Conservation (phyloP, 106 monocot genomes). For the Hemerocallis citrina region DNA sequence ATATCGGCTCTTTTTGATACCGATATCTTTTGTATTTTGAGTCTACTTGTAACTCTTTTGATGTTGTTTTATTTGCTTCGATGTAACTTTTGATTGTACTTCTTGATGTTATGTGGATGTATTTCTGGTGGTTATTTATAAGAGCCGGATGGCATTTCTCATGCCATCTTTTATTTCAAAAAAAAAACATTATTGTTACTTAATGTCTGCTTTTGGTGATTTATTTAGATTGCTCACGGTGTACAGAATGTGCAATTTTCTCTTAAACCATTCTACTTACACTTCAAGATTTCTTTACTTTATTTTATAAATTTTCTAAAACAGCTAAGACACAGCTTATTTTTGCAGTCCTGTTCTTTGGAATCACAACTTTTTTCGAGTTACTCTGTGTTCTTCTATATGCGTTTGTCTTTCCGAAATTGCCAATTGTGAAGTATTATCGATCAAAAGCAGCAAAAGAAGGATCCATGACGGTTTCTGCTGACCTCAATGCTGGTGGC, state of each 20-base stretch:
- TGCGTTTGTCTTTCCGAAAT: slow-evolving; percentile 73
- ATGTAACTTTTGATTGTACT: too few species aligned
- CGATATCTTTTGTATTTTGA: too few species aligned
- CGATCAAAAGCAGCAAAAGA: slow-evolving; percentile 50
- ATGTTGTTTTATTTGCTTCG: too few species aligned
- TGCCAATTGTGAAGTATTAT: slow-evolving; percentile 64
- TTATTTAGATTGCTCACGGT: not conserved
- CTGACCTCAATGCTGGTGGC: slow-evolving; percentile 75
- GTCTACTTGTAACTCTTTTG: too few species aligned
- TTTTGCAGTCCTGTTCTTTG: slow-evolving; percentile 54
- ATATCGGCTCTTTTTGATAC: too few species aligned
- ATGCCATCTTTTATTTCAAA: not conserved
- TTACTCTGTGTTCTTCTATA: slow-evolving; percentile 66
- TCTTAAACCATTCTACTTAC: not conserved
- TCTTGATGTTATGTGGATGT: too few species aligned
- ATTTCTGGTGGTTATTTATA: too few species aligned
- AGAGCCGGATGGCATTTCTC: too few species aligned
- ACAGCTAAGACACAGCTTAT: too few species aligned
- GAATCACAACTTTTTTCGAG: slow-evolving; percentile 55
- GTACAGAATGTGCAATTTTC: not conserved
- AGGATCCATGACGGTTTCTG: slow-evolving; percentile 68
- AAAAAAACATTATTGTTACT: not conserved
- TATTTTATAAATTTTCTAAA: not conserved
- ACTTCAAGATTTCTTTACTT: not conserved
- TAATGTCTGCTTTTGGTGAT: not conserved